phyloP scores from a whole-genome alignment of 495 filamentous ascomycete genomes.

The Aspergillus taichungensis region DNA sequence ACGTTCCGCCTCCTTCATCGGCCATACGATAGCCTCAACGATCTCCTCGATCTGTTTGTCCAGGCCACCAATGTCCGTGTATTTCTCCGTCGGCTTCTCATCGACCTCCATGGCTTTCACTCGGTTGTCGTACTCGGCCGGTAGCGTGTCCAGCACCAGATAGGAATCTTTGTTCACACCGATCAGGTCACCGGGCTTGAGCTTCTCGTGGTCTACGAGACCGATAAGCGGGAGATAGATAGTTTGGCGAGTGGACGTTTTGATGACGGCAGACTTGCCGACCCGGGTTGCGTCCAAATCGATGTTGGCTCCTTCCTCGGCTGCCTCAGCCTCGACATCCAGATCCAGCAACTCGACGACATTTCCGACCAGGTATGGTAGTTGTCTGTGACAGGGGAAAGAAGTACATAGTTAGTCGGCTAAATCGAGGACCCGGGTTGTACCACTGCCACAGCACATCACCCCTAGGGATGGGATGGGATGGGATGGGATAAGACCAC shows the following conservation, averaged over 20 bases:
- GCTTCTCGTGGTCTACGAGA: slow-evolving; percentile 84
- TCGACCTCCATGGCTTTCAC: slow-evolving; percentile 99
- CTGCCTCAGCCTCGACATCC: slow-evolving; percentile 90
- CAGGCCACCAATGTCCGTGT: slow-evolving; percentile 92
- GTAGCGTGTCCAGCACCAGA: slow-evolving; percentile 93
- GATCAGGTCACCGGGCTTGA: slow-evolving; percentile 93
- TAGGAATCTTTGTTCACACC: slow-evolving; percentile 99
- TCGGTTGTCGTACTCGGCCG: slow-evolving; percentile 97
- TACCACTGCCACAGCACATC: neutral
- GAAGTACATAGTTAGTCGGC: slow-evolving; percentile 2
- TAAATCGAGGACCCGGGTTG: slow-evolving; percentile 1
- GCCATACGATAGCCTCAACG: slow-evolving; percentile 98
- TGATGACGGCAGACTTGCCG: slow-evolving; percentile 98
- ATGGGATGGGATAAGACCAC: slow-evolving; percentile 8
- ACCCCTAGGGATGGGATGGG: neutral
- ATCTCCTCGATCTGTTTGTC: slow-evolving; percentile 99
- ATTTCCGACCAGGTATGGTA: slow-evolving; percentile 96
- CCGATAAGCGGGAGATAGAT: slow-evolving; percentile 98
- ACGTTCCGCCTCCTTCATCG: slow-evolving; percentile 97
- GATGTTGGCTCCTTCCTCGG: slow-evolving; percentile 96
- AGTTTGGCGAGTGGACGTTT: slow-evolving; percentile 97
- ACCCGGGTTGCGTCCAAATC: slow-evolving; percentile 95
- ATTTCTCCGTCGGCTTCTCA: slow-evolving; percentile 99
- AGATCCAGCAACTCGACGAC: slow-evolving; percentile 95
- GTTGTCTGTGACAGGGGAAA: slow-evolving; percentile 53